Conservation (phyloP, 495 filamentous ascomycete genomes). For the Podospora sp. region DNA sequence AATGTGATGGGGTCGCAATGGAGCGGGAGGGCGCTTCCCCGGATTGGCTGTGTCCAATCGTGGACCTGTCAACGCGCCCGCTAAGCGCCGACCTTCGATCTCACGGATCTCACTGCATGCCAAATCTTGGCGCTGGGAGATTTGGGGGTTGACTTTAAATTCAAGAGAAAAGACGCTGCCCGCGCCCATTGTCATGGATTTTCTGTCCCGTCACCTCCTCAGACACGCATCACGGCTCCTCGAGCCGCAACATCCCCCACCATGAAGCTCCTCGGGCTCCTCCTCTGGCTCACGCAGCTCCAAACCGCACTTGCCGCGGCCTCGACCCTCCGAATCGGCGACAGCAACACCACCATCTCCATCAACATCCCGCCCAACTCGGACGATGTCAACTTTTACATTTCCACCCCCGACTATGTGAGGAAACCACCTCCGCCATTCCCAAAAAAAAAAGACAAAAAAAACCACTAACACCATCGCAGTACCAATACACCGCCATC, state of each 20-base stretch:
- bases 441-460: too few relatives aligned
- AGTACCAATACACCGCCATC: constrained; percentile 34
- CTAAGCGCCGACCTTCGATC: not conserved
- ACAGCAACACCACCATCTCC: constrained; percentile 29
- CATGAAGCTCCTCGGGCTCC: constrained; percentile 24
- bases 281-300: not conserved
- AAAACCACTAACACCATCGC: too few relatives aligned
- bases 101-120: not conserved
- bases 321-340: constrained; percentile 27
- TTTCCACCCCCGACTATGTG: constrained; percentile 27
- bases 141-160: not conserved
- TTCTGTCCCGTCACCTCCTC: not conserved
- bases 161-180: not conserved
- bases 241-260: not conserved
- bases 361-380: constrained; percentile 32
- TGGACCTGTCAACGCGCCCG: not conserved
- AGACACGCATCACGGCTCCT: not conserved
- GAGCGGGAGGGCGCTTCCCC: not conserved
- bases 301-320: constrained; percentile 16
- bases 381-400: constrained; percentile 35
- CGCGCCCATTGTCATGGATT: not conserved
- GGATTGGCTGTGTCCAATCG: not conserved
- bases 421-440: too few relatives aligned
- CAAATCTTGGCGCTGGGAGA: not conserved
- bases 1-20: too few relatives aligned